Conservation (phyloP, 2,329 filamentous ascomycete species). For the Exophiala sp. region DNA sequence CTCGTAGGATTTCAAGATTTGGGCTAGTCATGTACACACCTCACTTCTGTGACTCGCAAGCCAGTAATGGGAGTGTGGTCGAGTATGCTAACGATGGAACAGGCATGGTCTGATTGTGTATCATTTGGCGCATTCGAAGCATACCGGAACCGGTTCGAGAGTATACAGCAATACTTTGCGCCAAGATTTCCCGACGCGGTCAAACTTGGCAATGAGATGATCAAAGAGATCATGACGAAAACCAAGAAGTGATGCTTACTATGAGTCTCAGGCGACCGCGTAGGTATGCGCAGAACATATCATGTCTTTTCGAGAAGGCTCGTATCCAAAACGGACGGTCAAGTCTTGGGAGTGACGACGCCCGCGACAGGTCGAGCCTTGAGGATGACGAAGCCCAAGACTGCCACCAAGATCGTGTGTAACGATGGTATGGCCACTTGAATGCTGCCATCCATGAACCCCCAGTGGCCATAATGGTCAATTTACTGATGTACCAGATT, state of each 20-base stretch:
- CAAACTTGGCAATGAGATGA: constrained; percentile 91
- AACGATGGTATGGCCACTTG: no score
- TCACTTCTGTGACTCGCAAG: background rate
- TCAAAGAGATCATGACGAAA: constrained; percentile 87
- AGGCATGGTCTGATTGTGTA: constrained; percentile 93
- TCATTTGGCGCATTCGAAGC: constrained; percentile 87
- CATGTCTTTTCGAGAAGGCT: no score
- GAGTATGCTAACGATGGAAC: constrained; percentile 4
- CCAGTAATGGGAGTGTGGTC: background rate
- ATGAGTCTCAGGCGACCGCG: background rate
- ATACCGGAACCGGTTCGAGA: constrained; percentile 86
- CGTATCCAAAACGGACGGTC: no score
- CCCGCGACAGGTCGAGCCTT: background rate
- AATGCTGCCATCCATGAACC: no score
- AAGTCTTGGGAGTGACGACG: background rate
- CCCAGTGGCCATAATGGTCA: no score
- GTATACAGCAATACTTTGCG: constrained; percentile 87
- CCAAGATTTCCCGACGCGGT: constrained; percentile 84
- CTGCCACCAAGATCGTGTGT: no score
- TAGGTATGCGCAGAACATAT: no score
- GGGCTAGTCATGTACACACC: background rate
- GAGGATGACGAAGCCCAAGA: background rate
- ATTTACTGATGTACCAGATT: no score
- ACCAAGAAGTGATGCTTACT: constrained; percentile 39
- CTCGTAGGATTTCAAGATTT: no score